Base-by-base conservation (phyloP, 2,329 filamentous ascomycete genomes). In the Colletotrichum tofieldiae region DNA sequence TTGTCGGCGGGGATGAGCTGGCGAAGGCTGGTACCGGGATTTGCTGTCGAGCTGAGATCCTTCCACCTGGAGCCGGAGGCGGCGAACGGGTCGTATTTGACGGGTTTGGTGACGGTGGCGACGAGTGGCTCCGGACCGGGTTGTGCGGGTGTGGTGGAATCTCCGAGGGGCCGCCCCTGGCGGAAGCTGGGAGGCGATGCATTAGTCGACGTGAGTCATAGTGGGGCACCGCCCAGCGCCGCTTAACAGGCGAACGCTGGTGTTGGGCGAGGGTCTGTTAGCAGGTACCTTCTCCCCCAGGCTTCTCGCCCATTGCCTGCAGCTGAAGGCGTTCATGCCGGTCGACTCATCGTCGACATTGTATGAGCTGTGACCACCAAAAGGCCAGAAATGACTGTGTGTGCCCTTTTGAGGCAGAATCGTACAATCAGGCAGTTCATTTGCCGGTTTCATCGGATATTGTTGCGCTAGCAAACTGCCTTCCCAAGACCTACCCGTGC, bases 181-280 rank as follows among this genome's bases (percentile, higher is more conserved):
- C 20, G 35, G 37, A 18, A 66, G 62, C n/a, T 63, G 49, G 51
- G 52, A 43, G 43, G 29, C 26, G 60, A 18, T 23, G n/a, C 49
- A 41, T 72, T 47, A 69, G 69, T 72, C 69, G 65, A 72, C 52
- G 26, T 71, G 67, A 71, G 47, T 71, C 67, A 71, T 56, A 29
- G 45, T 64, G 65, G 51, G 59, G 51, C 65, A 12, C n/a, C 4
- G 32, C n/a, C n/a, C 26, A 4, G 52, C 39, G 11, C 23, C 23
- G 18, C 47, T 41, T 69, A 72, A 64, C 69, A 64, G 14, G 5
- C 2, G 0, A 20, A 3, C 2, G 2, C 6, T 9, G n/a, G 1
- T 18, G 3, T 6, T 2, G 5, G 16, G 6, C 2, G 23, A 5
- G 1, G 7, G 0, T 2, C 26, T 63, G 68, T 68, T 71, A 62